These are phyloP conservation scores for Hirschioporus abietinus DNA, from an alignment of 768 basidiomycete species.

Conservation along the genomic window DNA sequence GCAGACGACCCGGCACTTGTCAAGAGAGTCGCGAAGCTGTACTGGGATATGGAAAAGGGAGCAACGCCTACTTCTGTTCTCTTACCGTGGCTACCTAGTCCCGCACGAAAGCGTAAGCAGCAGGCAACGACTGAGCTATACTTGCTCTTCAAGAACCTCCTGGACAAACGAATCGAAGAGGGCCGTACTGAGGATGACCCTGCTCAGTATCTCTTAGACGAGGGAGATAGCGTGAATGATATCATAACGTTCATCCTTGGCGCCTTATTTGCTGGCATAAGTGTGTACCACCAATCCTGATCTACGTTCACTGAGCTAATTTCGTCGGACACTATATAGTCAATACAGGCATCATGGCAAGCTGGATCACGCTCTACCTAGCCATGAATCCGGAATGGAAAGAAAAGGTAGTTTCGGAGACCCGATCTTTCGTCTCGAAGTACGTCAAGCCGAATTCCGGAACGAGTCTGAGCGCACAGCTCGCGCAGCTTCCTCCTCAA, in stretches of 20 bases:
- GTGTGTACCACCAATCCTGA: neutral
- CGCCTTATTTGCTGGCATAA: conserved; percentile 61
- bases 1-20: conserved; percentile 61
- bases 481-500: conserved; percentile 58
- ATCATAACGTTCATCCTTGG: conserved; percentile 70
- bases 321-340: neutral
- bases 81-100: conserved; percentile 71
- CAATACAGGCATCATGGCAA: conserved; percentile 1
- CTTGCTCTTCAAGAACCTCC: conserved; percentile 54
- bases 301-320: neutral
- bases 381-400: conserved; percentile 65
- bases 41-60: conserved; percentile 62
- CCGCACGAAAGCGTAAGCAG: conserved; percentile 65
- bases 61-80: conserved; percentile 71
- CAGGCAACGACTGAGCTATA: conserved; percentile 74
- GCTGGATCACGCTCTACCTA: conserved; percentile 71
- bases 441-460: neutral
- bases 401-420: conserved; percentile 52
- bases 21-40: conserved; percentile 54
- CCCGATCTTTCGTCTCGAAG: conserved; percentile 45
- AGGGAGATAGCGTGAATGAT: conserved; percentile 35
- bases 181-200: conserved; percentile 59
- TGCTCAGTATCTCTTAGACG: conserved; percentile 69
- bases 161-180: conserved; percentile 51
- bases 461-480: conserved; percentile 30